Conservation (phyloP, 768 basidiomycete species). For the Kwoniella europaea region DNA sequence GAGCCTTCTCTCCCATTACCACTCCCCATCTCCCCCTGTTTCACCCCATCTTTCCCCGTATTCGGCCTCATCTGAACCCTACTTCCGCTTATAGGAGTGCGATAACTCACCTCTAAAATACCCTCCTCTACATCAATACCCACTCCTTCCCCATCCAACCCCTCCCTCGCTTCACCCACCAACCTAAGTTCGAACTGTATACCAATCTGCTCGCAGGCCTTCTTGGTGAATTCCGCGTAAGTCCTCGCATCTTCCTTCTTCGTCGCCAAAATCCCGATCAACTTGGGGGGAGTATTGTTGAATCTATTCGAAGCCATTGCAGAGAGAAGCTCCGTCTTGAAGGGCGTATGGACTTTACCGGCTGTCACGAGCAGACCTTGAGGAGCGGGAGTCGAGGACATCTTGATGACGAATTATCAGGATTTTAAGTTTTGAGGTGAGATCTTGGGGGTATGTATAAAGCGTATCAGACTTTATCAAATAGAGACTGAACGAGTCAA, state of each 20-base stretch:
- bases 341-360: conserved; percentile 53
- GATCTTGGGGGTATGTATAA: neutral
- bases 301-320: conserved; percentile 34
- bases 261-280: conserved; percentile 91
- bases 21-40: too few relatives aligned
- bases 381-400: conserved; percentile 13
- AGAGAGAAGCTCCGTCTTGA: conserved; percentile 54
- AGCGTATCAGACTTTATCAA: too few relatives aligned
- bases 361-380: conserved; percentile 55
- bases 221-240: conserved; percentile 82
- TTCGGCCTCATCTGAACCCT: too few relatives aligned
- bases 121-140: conserved; percentile 95
- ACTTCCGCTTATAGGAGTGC: too few relatives aligned
- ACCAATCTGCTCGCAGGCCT: conserved; percentile 85
- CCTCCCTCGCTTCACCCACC: conserved; percentile 63
- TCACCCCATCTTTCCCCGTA: too few relatives aligned
- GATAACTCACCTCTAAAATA: conserved; percentile 69
- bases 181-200: conserved; percentile 80
- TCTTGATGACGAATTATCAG: neutral
- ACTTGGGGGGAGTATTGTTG: conserved; percentile 63
- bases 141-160: conserved; percentile 63
- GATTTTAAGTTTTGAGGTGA: neutral
- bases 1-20: too few relatives aligned
- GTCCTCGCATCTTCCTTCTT: conserved; percentile 58
- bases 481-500: too few relatives aligned